Evolutionary conservation across 75 land plant genomes (phyloP).

Genomic region (Ceratopteris richardii): DNA sequence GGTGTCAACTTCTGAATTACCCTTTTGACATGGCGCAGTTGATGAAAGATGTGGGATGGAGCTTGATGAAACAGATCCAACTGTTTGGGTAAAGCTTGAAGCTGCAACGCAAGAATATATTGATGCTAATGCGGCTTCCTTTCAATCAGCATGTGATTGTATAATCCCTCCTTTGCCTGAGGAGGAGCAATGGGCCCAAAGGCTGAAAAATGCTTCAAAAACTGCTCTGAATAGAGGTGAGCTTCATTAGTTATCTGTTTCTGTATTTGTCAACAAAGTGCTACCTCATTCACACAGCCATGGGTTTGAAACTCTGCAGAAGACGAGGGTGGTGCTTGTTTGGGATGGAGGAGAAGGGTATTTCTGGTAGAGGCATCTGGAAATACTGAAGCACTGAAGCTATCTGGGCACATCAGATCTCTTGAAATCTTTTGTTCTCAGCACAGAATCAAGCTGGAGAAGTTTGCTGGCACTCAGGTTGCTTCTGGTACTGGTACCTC

Average conservation of each 20-base stretch:
- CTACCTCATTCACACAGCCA: too few relatives aligned
- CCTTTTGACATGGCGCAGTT: constrained; percentile 33
- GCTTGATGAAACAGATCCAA: constrained; percentile 98
- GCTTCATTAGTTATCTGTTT: too few relatives aligned
- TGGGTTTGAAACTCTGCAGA: neutral
- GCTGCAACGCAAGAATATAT: constrained; percentile 88
- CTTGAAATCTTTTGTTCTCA: constrained; percentile 69
- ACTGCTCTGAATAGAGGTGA: too few relatives aligned
- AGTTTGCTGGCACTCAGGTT: constrained; percentile 23
- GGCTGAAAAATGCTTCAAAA: constrained; percentile 13
- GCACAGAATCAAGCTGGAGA: constrained; percentile 50
- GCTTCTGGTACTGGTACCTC: constrained; percentile 22
- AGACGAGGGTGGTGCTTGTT: constrained; percentile 47
- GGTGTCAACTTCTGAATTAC: too few relatives aligned
- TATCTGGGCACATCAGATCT: constrained; percentile 57
- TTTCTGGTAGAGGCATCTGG: constrained; percentile 67
- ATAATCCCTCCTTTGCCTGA: constrained; percentile 40
- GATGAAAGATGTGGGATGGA: constrained; percentile 99
- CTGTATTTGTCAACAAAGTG: too few relatives aligned
- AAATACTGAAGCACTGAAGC: constrained; percentile 55
- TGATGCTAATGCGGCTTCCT: constrained; percentile 37
- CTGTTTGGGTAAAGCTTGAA: constrained; percentile 77
- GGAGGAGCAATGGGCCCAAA: constrained; percentile 64
- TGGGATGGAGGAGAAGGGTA: constrained; percentile 80
- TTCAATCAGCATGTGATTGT: constrained; percentile 64